Conservation (phyloP, 2,329 filamentous ascomycete genomes). For the Verticillium klebahnii region DNA sequence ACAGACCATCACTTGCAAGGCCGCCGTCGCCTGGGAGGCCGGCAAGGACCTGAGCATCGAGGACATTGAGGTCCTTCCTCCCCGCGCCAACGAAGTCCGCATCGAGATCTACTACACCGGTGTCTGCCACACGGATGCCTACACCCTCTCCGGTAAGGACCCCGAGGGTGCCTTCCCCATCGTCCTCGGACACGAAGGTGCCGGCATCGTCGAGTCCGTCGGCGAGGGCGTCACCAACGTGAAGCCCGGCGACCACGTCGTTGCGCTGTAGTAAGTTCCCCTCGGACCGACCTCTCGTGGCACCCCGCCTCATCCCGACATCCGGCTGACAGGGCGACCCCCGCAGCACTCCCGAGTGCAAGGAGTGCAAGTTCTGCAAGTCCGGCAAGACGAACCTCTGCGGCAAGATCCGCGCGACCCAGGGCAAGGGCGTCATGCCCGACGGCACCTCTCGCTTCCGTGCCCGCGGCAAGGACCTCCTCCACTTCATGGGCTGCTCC, state of each 20-base stretch:
- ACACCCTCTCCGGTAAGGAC: constrained; percentile 93
- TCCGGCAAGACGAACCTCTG: constrained; percentile 99
- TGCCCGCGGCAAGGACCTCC: constrained; percentile 88
- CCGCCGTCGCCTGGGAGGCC: constrained; percentile 95
- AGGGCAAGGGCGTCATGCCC: constrained; percentile 94
- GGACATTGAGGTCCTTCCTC: constrained; percentile 86
- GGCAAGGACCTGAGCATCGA: constrained; percentile 86
- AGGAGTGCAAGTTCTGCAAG: constrained; percentile 99
- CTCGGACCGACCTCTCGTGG: too few relatives aligned
- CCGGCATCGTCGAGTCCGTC: constrained; percentile 87
- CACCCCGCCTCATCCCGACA: not conserved
- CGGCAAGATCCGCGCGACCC: constrained; percentile 96
- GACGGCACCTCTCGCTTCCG: constrained; percentile 94
- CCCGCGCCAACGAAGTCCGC: constrained; percentile 88
- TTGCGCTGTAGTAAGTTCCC: constrained; percentile 71
- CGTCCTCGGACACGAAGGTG: constrained; percentile 85
- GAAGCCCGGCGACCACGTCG: constrained; percentile 87
- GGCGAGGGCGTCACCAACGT: constrained; percentile 94
- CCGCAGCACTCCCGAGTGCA: constrained; percentile 85
- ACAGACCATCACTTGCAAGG: constrained; percentile 93
- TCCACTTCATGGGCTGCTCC: constrained; percentile 99
- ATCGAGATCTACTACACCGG: constrained; percentile 97
- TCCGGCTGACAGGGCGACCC: not conserved
- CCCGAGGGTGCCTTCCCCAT: constrained; percentile 92
- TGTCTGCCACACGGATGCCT: constrained; percentile 93